These are phyloP conservation scores for Alternaria gaisen DNA, from an alignment of 2,329 filamentous ascomycete species.

Conservation along the genomic window DNA sequence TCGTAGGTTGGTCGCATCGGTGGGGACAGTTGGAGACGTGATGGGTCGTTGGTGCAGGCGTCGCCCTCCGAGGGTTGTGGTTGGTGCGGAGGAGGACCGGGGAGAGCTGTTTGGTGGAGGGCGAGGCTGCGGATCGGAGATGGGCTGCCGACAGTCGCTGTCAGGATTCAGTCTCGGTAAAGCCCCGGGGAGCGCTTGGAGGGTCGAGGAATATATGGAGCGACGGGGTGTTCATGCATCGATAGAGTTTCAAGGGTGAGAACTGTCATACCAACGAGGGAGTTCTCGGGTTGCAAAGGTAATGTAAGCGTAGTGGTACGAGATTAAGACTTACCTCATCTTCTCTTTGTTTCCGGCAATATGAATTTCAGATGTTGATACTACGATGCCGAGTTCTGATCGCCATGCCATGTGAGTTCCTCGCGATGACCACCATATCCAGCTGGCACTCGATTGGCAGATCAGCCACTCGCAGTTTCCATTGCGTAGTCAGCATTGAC, in stretches of 20 bases:
- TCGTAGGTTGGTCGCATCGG: neutral
- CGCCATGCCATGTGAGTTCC: neutral
- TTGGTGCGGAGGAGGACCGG: conserved; percentile 12
- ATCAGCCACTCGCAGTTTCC: neutral
- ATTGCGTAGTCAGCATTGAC: neutral
- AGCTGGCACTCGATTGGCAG: neutral
- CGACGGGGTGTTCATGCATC: conserved; percentile 1
- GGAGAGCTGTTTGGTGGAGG: neutral
- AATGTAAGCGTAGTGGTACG: neutral
- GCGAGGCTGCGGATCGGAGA: conserved; percentile 1
- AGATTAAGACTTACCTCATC: neutral
- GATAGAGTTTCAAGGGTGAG: neutral
- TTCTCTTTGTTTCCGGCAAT: neutral
- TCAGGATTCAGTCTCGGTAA: neutral
- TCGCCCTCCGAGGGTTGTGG: conserved; percentile 4
- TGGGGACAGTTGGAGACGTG: neutral
- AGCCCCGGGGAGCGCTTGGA: neutral
- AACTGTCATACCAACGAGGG: neutral
- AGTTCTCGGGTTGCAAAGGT: neutral
- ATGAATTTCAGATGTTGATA: neutral
- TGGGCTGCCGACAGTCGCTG: neutral
- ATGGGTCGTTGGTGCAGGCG: neutral
- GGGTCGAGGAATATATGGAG: neutral
- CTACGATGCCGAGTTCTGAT: neutral
- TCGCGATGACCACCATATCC: neutral